Evolutionary conservation across 2,329 filamentous ascomycete species (phyloP).

Genomic region (Phialophora chinensis): DNA sequence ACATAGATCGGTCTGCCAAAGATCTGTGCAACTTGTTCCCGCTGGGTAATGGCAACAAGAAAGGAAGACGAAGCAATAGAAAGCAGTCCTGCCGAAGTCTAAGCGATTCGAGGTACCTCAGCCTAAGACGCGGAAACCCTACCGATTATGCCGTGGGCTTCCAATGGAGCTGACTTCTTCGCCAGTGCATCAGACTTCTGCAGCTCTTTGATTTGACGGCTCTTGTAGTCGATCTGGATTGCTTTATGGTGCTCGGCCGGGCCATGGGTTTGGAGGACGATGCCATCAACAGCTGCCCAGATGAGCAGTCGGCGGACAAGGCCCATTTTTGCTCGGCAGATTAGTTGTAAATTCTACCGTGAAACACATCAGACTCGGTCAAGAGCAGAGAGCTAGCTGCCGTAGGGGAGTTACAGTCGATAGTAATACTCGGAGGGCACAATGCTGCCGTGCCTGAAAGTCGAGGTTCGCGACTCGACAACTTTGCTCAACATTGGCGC

Average conservation of each 20-base stretch:
- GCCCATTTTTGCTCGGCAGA: constrained; percentile 58
- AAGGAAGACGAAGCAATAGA: constrained; percentile 81
- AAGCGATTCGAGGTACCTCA: constrained; percentile 4
- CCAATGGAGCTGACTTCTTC: constrained; percentile 50
- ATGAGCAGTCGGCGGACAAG: constrained; percentile 81
- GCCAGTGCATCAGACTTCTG: constrained; percentile 43
- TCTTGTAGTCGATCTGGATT: constrained; percentile 74
- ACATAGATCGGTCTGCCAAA: constrained; percentile 82
- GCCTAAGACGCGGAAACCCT: constrained; percentile 35
- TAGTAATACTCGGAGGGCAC: not conserved
- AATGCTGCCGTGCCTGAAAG: not conserved
- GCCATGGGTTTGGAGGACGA: constrained; percentile 76
- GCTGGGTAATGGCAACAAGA: constrained; percentile 82
- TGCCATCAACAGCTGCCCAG: constrained; percentile 79
- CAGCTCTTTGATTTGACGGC: constrained; percentile 56
- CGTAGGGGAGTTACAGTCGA: not conserved
- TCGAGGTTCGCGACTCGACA: not conserved
- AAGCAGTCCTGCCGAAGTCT: constrained; percentile 70
- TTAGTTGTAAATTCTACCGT: not conserved
- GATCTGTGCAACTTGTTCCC: constrained; percentile 87
- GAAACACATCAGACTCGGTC: not conserved
- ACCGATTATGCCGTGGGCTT: constrained; percentile 64
- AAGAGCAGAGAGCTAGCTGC: not conserved
- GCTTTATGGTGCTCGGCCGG: constrained; percentile 56
- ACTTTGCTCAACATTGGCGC: not conserved